Evolutionary conservation across 306 rosid genomes (phyloP).

Genomic region (Crotalaria pallida): DNA sequence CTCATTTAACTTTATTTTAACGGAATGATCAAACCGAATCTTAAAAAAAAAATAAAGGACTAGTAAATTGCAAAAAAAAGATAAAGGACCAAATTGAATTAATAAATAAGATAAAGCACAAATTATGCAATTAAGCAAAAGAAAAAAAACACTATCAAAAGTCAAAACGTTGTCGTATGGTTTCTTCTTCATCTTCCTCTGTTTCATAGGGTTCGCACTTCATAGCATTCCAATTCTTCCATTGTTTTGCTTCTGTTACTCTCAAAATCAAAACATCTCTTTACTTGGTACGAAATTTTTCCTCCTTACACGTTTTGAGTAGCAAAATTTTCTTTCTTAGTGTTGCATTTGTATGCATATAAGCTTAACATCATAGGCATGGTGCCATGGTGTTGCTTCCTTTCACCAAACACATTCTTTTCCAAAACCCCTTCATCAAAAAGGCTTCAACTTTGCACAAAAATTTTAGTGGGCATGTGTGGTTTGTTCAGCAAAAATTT

Average conservation of each 20-base stretch:
- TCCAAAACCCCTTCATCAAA: constrained; percentile 3
- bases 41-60: too few species aligned
- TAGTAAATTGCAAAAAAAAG: too few species aligned
- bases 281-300: neutral
- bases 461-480: constrained; percentile 15
- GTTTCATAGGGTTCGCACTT: neutral
- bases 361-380: constrained; percentile 19
- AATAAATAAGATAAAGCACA: too few species aligned
- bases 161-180: too few species aligned
- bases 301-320: neutral
- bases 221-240: neutral
- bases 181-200: neutral
- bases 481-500: neutral
- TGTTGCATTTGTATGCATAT: neutral
- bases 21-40: too few species aligned
- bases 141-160: too few species aligned
- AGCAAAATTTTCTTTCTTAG: neutral
- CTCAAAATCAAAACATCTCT: neutral
- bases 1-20: too few species aligned
- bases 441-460: constrained; percentile 26
- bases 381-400: constrained; percentile 28
- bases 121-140: too few species aligned
- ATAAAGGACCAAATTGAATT: too few species aligned
- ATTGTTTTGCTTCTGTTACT: neutral
- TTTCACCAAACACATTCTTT: constrained; percentile 20